Evolutionary conservation across 352 stramenopile species (phyloP).

Genomic region (Pythium dissotocum): DNA sequence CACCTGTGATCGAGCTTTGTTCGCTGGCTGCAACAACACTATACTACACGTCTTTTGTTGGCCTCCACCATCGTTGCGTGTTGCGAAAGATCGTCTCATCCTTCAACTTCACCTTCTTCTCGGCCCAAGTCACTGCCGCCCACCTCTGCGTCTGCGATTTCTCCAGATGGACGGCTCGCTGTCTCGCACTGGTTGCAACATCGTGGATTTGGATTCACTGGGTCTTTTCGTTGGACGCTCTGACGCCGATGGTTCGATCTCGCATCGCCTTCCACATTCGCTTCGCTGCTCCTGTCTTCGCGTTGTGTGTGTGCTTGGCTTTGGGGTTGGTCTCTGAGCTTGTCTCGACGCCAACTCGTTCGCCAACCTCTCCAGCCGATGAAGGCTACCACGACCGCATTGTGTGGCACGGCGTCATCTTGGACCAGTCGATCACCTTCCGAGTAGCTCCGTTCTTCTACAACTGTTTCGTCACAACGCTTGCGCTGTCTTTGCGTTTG

Average conservation of each 20-base stretch:
- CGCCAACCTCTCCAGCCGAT: not conserved
- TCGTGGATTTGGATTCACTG: conserved; percentile 20
- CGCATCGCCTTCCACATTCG: conserved; percentile 6
- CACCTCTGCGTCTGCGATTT: conserved; percentile 23
- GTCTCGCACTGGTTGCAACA: not conserved
- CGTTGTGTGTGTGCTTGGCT: not conserved
- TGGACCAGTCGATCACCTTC: not conserved
- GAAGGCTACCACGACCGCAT: conserved; percentile 5
- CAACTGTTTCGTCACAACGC: conserved; percentile 18
- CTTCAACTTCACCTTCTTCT: conserved; percentile 30
- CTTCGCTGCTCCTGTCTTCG: conserved; percentile 5
- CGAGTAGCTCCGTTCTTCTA: conserved; percentile 15
- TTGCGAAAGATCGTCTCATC: conserved; percentile 15
- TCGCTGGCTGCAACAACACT: not conserved
- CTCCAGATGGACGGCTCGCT: conserved; percentile 8
- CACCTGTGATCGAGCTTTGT: not conserved
- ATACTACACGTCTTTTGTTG: conserved; percentile 5
- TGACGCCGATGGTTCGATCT: conserved; percentile 5
- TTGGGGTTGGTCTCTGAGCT: not conserved
- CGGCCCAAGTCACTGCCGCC: conserved; percentile 17
- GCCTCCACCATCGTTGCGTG: conserved; percentile 23
- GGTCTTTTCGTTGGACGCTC: conserved; percentile 10
- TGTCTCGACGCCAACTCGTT: not conserved
- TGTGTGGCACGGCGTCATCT: conserved; percentile 4
- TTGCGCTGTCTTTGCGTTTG: conserved; percentile 12